Evolutionary conservation across 352 stramenopile species (phyloP).

Genomic region (Globisporangium mamillatum): DNA sequence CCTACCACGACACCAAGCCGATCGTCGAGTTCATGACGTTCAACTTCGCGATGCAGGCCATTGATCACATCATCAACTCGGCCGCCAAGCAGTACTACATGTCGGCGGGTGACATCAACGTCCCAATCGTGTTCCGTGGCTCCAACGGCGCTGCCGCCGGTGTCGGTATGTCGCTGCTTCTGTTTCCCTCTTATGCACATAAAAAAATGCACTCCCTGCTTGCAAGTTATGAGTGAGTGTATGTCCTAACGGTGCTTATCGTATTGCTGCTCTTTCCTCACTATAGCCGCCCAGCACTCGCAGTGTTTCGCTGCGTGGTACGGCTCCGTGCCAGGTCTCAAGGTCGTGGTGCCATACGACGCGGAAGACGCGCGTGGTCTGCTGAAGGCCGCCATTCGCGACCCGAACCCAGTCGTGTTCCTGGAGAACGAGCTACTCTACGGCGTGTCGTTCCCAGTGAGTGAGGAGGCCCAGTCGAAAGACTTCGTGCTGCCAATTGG

Average conservation of each 20-base stretch:
- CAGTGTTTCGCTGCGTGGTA: slow-evolving; percentile 99
- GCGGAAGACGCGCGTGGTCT: slow-evolving; percentile 98
- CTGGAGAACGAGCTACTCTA: slow-evolving; percentile 99
- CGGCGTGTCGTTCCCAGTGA: slow-evolving; percentile 96
- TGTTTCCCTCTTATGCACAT: neutral
- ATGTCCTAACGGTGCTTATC: neutral
- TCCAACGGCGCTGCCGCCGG: slow-evolving; percentile 97
- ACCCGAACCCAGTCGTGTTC: slow-evolving; percentile 98
- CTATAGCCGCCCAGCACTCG: slow-evolving; percentile 95
- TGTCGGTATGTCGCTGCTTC: slow-evolving; percentile 72
- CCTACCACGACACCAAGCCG: slow-evolving; percentile 97
- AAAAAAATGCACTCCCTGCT: neutral
- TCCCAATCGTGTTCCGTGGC: slow-evolving; percentile 99
- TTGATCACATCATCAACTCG: slow-evolving; percentile 99
- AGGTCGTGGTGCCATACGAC: slow-evolving; percentile 97
- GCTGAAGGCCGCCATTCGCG: slow-evolving; percentile 98
- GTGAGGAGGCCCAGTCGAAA: slow-evolving; percentile 94
- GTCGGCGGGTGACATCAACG: slow-evolving; percentile 96
- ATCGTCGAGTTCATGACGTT: slow-evolving; percentile 99
- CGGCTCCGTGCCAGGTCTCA: slow-evolving; percentile 95
- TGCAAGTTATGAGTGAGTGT: neutral
- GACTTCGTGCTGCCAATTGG: slow-evolving; percentile 98
- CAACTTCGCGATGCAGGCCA: slow-evolving; percentile 99
- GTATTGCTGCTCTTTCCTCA: slow-evolving; percentile 4
- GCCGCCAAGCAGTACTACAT: slow-evolving; percentile 99